A percentile compares a stretch with the other conserved stretches of the same genome.
Conservation (phyloP, 306 rosid genomes). For the Begonia peltatifolia region DNA sequence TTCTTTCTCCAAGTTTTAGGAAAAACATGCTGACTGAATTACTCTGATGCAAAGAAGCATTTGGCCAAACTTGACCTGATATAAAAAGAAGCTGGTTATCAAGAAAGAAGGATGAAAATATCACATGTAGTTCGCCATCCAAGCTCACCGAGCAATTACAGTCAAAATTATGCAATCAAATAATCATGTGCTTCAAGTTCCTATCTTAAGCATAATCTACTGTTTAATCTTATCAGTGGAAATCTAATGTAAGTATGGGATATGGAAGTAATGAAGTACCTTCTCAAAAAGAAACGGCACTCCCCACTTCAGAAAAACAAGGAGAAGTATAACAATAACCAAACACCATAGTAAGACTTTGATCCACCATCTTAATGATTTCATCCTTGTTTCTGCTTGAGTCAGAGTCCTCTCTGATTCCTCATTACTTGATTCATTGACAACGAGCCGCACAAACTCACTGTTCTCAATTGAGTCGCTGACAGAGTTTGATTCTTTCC, state of each 20-base stretch:
- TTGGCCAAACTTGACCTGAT: too few species aligned
- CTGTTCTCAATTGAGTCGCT: slow-evolving; percentile 44
- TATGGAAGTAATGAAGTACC: slow-evolving; percentile 34
- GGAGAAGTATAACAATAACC: slow-evolving; percentile 21
- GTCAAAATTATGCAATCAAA: slow-evolving; percentile 1
- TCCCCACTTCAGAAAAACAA: slow-evolving; percentile 62
- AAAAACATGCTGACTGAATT: too few species aligned
- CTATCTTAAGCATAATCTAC: neutral
- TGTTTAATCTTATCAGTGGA: neutral
- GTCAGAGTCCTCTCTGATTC: slow-evolving; percentile 45
- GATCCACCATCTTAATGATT: slow-evolving; percentile 58
- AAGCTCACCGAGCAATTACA: neutral
- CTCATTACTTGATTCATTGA: slow-evolving; percentile 36
- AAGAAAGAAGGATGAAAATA: too few species aligned
- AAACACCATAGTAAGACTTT: slow-evolving; percentile 41
- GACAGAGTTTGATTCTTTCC: slow-evolving; percentile 30
- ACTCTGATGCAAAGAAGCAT: too few species aligned
- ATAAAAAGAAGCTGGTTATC: too few species aligned
- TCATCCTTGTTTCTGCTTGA: slow-evolving; percentile 32
- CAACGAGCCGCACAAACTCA: slow-evolving; percentile 72
- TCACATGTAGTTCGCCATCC: too few species aligned
- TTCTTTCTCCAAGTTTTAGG: too few species aligned
- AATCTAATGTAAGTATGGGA: slow-evolving; percentile 1
- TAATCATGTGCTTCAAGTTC: neutral
- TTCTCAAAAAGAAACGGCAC: slow-evolving; percentile 70